Percentiles rank a stretch among this genome's conserved stretches.
These are phyloP conservation scores for Hypoxylon sp. DNA, from an alignment of 2,329 filamentous ascomycete species.

Conservation along the genomic window DNA sequence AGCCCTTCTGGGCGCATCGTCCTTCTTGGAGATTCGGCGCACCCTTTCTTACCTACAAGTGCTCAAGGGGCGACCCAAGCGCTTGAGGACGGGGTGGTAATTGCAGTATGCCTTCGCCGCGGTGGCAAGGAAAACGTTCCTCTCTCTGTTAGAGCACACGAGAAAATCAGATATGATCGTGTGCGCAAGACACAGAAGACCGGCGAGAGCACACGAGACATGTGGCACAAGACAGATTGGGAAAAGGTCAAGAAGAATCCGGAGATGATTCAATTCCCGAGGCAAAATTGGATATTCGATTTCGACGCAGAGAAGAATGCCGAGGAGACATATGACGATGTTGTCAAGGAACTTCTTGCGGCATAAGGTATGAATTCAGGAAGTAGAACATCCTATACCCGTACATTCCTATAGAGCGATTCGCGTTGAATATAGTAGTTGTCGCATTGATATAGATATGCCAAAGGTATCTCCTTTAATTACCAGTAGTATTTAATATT, in stretches of 20 bases:
- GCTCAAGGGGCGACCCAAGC: slow-evolving; percentile 66
- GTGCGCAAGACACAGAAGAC: slow-evolving; percentile 66
- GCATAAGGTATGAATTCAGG: slow-evolving; percentile 18
- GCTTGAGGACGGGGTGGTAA: slow-evolving; percentile 65
- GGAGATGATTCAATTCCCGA: slow-evolving; percentile 63
- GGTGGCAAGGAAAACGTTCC: slow-evolving; percentile 59
- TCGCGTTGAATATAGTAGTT: neutral
- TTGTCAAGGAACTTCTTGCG: slow-evolving; percentile 50
- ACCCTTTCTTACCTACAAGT: slow-evolving; percentile 65
- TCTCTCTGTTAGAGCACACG: slow-evolving; percentile 60
- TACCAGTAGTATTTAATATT: neutral
- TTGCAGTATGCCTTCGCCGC: slow-evolving; percentile 61
- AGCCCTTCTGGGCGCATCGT: slow-evolving; percentile 61
- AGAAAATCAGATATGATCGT: slow-evolving; percentile 65
- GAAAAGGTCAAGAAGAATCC: slow-evolving; percentile 64
- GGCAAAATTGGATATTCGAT: slow-evolving; percentile 68
- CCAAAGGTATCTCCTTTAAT: neutral
- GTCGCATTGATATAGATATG: neutral
- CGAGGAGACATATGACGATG: slow-evolving; percentile 57
- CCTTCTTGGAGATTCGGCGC: slow-evolving; percentile 65
- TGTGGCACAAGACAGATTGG: slow-evolving; percentile 71
- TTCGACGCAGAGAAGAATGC: slow-evolving; percentile 65
- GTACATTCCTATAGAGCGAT: neutral
- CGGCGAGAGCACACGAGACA: slow-evolving; percentile 65
- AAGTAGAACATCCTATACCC: neutral